Base-by-base conservation (phyloP, 176 grass and related monocot genomes). In the Tuctoria greenei region DNA sequence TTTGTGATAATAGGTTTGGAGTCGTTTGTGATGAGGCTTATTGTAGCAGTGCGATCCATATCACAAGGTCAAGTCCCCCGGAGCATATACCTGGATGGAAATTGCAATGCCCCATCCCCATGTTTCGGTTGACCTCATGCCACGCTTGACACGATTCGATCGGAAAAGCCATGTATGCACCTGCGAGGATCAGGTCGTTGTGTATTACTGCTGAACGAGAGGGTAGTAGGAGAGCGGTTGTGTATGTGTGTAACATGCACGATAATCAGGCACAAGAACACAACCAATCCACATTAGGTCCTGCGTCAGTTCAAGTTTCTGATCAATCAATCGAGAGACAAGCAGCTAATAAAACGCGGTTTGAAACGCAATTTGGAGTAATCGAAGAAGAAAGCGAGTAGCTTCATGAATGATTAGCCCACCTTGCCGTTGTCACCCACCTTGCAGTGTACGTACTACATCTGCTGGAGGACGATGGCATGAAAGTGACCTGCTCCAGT, bases 401-500 rank as follows among this genome's bases (percentile, higher is more conserved):
- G 4, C 34, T 16, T 14, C 34, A 40, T 31, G 31, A 31, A 31
- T 21, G 24, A 72, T 24, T 57, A 57, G 56, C 50, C n/a, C 20
- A 49, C 49, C 28, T 2, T 18, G 45, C 17, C 47, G 17, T 5
- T 47, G 10, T 20, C 17, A 51, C 35, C 7, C 37, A 66, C 35
- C 18, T 14, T 72, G 26, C 34, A 52, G n/a, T n/a, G n/a, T n/a
- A n/a, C n/a, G n/a, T n/a, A n/a, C 31, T 31, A 31, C 31, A 31
- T 31, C 31, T 31, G 31, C 2, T 31, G 2, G 3, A 31, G 31
- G 31, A 55, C 37, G 47, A 71, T 57, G 23, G 23, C 41, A 76
- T 28, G 64, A 83, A 76, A 83, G 72, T 12, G 64, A 69, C 72
- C 14, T 38, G 12, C 27, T 47, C 8, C 9, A 44, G 38, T 28